Evolutionary conservation across 2,329 filamentous ascomycete species (phyloP).

Genomic region (Fusarium incarnatum): DNA sequence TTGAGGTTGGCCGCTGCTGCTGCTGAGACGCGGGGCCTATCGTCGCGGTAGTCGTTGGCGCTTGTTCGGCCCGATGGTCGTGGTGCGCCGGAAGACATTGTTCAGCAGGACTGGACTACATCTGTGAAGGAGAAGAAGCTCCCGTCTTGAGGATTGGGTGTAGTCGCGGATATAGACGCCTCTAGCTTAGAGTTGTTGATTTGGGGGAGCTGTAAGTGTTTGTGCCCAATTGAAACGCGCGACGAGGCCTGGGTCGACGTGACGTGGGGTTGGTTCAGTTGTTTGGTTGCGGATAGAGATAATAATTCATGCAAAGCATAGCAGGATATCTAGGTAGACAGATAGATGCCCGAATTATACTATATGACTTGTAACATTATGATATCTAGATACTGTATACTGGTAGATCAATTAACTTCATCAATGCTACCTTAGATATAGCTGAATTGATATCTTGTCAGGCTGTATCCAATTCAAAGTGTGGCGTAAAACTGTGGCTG

Average conservation of each 20-base stretch:
- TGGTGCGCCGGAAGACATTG: slow-evolving; percentile 57
- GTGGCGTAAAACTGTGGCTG: slow-evolving; percentile 41
- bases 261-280: slow-evolving; percentile 42
- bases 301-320: background rate
- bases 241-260: slow-evolving; percentile 20
- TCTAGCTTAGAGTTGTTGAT: slow-evolving; percentile 20
- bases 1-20: slow-evolving; percentile 40
- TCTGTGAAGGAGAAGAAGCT: slow-evolving; percentile 41
- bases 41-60: slow-evolving; percentile 52
- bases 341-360: background rate
- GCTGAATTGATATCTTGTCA: background rate
- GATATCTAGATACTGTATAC: background rate
- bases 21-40: slow-evolving; percentile 53
- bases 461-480: background rate
- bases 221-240: slow-evolving; percentile 48
- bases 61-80: slow-evolving; percentile 60
- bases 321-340: too few relatives aligned
- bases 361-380: background rate
- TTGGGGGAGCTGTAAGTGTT: slow-evolving; percentile 41
- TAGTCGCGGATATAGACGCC: slow-evolving; percentile 4
- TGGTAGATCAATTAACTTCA: background rate
- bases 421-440: background rate
- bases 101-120: slow-evolving; percentile 52
- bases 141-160: slow-evolving; percentile 9
- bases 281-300: slow-evolving; percentile 3